Evolutionary conservation across 1,139 yeast species (phyloP).

Genomic region (Geotrichum candidum): DNA sequence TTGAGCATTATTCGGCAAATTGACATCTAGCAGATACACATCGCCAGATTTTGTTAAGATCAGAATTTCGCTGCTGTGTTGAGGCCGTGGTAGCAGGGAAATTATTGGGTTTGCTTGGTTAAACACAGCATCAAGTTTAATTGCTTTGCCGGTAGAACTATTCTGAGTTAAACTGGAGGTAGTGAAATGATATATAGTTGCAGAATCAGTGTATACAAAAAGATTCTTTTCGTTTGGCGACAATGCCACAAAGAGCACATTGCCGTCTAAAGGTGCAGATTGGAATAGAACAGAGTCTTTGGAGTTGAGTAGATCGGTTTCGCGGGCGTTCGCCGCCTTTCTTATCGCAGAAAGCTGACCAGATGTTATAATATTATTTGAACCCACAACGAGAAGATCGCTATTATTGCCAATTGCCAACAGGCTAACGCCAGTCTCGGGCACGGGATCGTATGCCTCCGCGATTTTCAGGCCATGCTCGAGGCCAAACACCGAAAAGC

Average conservation of each 20-base stretch:
- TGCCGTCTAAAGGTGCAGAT: constrained; percentile 6
- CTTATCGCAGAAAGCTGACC: not conserved
- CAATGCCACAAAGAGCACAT: constrained; percentile 2
- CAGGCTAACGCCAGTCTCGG: constrained; percentile 15
- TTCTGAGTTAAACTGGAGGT: constrained; percentile 3
- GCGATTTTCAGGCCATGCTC: constrained; percentile 22
- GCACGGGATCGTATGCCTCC: constrained; percentile 20
- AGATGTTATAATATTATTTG: constrained; percentile 10
- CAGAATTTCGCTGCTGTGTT: constrained; percentile 23
- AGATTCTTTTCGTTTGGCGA: constrained; percentile 13
- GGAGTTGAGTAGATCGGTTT: not conserved
- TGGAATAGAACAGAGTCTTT: not conserved
- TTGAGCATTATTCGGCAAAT: constrained; percentile 7
- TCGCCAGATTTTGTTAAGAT: constrained; percentile 23
- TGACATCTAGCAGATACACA: constrained; percentile 18
- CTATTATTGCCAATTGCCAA: constrained; percentile 11
- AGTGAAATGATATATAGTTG: constrained; percentile 9
- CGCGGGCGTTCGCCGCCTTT: not conserved
- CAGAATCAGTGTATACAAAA: constrained; percentile 9
- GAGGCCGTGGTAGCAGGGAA: constrained; percentile 23
- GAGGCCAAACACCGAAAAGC: constrained; percentile 21
- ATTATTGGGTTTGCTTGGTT: not conserved
- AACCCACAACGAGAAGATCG: constrained; percentile 8
- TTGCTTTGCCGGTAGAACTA: not conserved
- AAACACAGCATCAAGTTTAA: constrained; percentile 3